A percentile compares a stretch with the other conserved stretches of the same genome.
phyloP scores from a whole-genome alignment of 345 rosid genomes.

The Corymbia maculata region DNA sequence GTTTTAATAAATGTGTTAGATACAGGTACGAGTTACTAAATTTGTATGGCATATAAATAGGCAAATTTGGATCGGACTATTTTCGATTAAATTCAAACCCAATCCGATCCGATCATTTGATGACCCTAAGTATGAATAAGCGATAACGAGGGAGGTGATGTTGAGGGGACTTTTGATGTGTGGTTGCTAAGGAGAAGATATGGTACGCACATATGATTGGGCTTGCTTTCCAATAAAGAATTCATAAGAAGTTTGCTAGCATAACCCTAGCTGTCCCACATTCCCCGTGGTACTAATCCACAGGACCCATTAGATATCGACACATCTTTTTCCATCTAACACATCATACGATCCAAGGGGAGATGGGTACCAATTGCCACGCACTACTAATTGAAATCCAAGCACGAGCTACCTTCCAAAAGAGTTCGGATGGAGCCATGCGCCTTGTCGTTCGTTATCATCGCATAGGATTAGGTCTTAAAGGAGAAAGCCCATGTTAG shows the following conservation, averaged over 20 bases:
- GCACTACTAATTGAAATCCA: not conserved
- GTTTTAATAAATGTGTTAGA: too few relatives aligned
- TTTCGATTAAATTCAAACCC: too few relatives aligned
- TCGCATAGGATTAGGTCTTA: not conserved
- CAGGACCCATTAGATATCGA: not conserved
- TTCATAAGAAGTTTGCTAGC: not conserved
- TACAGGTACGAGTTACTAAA: not conserved
- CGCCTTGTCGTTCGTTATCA: not conserved
- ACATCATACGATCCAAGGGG: not conserved
- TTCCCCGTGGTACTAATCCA: fast-evolving
- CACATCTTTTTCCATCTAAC: not conserved
- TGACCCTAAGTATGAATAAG: not conserved
- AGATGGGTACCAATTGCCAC: not conserved
- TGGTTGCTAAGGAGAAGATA: not conserved
- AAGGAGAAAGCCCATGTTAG: not conserved
- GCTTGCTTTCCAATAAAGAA: not conserved
- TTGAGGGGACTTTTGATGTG: not conserved
- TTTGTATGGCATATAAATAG: too few relatives aligned
- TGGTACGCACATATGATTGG: not conserved
- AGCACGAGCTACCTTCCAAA: not conserved
- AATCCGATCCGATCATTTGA: not conserved
- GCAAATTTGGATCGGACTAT: too few relatives aligned
- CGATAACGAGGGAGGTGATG: not conserved
- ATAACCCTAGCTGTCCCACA: too few relatives aligned
- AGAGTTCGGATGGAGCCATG: not conserved